These are phyloP conservation scores for Mortierella sp. DNA, from an alignment of 371 early-diverging fungal genomes.

Conservation along the genomic window DNA sequence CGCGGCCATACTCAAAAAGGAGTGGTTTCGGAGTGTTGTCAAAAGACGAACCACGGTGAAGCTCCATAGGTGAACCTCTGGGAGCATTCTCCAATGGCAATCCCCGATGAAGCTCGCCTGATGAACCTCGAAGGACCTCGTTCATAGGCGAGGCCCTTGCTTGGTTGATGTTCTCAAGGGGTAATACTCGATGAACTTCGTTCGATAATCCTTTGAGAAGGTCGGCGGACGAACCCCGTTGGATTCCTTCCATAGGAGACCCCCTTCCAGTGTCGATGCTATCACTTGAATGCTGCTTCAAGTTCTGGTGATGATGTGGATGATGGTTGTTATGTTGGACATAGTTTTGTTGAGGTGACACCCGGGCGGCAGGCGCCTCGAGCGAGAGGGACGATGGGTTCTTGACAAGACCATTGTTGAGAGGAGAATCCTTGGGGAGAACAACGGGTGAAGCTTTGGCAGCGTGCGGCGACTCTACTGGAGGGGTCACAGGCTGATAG, in stretches of 20 bases:
- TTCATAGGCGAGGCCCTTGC: no score
- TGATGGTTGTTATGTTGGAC: neutral
- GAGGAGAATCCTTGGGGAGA: constrained; percentile 12
- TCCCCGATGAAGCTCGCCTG: constrained; percentile 4
- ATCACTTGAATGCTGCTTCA: constrained; percentile 5
- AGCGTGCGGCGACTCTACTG: constrained; percentile 21
- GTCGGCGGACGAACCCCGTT: constrained; percentile 6
- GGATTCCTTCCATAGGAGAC: constrained; percentile 22
- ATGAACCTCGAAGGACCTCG: constrained; percentile 3
- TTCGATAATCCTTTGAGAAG: no score
- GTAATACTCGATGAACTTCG: no score
- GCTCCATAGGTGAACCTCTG: constrained; percentile 18
- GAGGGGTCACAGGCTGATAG: constrained; percentile 44
- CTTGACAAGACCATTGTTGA: neutral
- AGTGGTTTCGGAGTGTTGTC: constrained; percentile 7
- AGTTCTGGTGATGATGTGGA: no score
- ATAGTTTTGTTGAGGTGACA: constrained; percentile 14
- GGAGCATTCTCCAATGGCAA: constrained; percentile 9
- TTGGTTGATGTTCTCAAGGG: no score
- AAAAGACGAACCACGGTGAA: constrained; percentile 10
- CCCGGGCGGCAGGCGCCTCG: constrained; percentile 11
- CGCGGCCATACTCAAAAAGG: constrained; percentile 22
- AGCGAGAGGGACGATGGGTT: constrained; percentile 12
- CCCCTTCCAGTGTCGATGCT: constrained; percentile 11
- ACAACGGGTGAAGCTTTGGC: constrained; percentile 13